Conservation (phyloP, 108 stramenopile species). For the Hondaea fermentalgiana region DNA sequence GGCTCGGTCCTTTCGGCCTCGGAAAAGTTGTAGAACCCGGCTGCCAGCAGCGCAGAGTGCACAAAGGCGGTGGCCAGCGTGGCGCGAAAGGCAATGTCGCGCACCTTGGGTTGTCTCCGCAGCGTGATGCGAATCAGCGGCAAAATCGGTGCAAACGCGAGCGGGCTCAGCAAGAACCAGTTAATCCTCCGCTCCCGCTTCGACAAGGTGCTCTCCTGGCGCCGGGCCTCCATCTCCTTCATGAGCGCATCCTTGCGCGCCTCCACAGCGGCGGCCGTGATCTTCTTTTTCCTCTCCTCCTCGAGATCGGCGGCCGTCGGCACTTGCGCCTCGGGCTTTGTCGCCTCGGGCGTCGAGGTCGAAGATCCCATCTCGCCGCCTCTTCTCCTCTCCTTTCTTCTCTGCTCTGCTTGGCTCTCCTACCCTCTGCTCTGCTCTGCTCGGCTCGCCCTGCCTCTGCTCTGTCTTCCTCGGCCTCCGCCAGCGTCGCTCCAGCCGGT, state of each 20-base stretch:
- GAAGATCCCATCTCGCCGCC: too few relatives aligned
- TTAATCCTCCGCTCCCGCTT: not conserved
- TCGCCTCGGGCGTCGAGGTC: not conserved
- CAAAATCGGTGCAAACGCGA: not conserved
- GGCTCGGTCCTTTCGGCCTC: not conserved
- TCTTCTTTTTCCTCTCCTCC: not conserved
- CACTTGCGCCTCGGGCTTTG: not conserved
- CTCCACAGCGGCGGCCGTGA: not conserved
- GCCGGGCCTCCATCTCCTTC: not conserved
- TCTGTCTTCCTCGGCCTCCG: too few relatives aligned
- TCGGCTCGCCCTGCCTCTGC: too few relatives aligned
- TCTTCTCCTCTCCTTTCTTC: too few relatives aligned
- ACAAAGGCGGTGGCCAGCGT: conserved; percentile 1
- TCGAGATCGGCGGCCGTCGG: not conserved
- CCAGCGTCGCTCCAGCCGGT: too few relatives aligned
- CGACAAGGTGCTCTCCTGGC: not conserved
- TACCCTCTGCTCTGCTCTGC: too few relatives aligned
- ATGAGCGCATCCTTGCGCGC: not conserved
- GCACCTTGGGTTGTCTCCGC: not conserved
- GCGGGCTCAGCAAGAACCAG: conserved; percentile 3
- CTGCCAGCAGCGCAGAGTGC: not conserved
- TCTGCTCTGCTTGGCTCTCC: too few relatives aligned
- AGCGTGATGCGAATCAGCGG: not conserved
- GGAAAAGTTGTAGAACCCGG: not conserved
- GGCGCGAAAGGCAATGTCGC: not conserved